Evolutionary conservation across 345 rosid genomes (phyloP).

Genomic region (Gossypium thurberi): DNA sequence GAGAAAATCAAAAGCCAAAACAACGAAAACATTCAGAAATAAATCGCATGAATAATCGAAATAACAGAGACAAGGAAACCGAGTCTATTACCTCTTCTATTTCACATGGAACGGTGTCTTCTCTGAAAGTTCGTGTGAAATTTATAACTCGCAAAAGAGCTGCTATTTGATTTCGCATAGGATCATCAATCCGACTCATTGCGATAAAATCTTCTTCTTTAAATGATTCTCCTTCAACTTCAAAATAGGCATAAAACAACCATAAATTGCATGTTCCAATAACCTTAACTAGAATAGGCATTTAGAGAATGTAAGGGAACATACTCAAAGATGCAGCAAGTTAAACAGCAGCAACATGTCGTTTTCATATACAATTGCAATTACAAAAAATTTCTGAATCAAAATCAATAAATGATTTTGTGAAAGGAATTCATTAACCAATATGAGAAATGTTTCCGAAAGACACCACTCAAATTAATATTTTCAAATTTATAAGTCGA

Average conservation of each 20-base stretch:
- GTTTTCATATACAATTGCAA: background rate
- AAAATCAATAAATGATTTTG: background rate
- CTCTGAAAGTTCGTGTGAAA: constrained; percentile 33
- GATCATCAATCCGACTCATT: constrained; percentile 26
- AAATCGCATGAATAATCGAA: background rate
- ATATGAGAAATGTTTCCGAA: background rate
- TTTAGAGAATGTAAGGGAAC: background rate
- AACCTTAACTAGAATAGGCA: background rate
- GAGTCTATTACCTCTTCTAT: constrained; percentile 26
- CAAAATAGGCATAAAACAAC: background rate
- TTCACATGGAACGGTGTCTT: constrained; percentile 42
- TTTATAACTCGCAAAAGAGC: constrained; percentile 43
- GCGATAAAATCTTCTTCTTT: background rate
- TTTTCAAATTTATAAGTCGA: background rate
- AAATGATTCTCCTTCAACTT: background rate
- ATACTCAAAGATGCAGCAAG: background rate
- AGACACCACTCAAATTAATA: background rate
- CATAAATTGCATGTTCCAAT: constrained; percentile 4
- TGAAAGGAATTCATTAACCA: background rate
- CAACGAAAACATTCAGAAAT: background rate
- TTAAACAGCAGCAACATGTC: background rate
- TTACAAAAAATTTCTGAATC: background rate
- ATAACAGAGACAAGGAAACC: background rate
- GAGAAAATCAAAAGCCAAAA: constrained; percentile 1
- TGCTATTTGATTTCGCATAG: constrained; percentile 33